Evolutionary conservation across 2,329 filamentous ascomycete genomes (phyloP).

Genomic region (Mariannaea elegans): DNA sequence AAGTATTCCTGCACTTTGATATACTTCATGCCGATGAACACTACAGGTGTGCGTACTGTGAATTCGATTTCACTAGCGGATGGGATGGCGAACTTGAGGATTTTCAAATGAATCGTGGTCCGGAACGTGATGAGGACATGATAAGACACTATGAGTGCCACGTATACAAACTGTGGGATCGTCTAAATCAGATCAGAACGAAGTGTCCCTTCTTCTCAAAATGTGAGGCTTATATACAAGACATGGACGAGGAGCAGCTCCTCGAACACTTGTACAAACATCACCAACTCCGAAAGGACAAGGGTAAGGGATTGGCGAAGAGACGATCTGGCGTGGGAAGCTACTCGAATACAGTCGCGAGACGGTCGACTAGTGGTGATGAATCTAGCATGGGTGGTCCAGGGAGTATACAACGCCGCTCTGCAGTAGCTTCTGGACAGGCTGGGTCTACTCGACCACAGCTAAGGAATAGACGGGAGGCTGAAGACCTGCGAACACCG

Average conservation of each 20-base stretch:
- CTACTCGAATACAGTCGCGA: no score
- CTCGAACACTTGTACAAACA: not conserved
- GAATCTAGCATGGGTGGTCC: no score
- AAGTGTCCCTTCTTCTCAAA: constrained; percentile 24
- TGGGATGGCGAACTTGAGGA: no score
- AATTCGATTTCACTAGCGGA: constrained; percentile 14
- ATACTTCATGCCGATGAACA: not conserved
- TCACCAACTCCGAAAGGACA: not conserved
- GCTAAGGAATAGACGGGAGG: no score
- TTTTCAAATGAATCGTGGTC: no score
- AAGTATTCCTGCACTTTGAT: constrained; percentile 26
- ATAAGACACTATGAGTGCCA: constrained; percentile 36
- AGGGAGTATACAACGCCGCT: no score
- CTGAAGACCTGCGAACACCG: no score
- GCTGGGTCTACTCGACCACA: no score
- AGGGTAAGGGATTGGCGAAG: no score
- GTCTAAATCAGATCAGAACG: not conserved
- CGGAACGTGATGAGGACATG: not conserved
- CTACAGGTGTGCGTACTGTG: constrained; percentile 29
- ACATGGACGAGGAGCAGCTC: constrained; percentile 23
- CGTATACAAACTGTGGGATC: constrained; percentile 30
- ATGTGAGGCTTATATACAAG: constrained; percentile 18
- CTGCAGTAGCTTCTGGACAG: no score
- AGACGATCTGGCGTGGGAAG: no score
- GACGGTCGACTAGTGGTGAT: no score